Percentiles rank a stretch among this genome's conserved stretches.
These are phyloP conservation scores for Colletotrichum truncatum DNA, from an alignment of 2,329 filamentous ascomycete genomes.

Conservation along the genomic window DNA sequence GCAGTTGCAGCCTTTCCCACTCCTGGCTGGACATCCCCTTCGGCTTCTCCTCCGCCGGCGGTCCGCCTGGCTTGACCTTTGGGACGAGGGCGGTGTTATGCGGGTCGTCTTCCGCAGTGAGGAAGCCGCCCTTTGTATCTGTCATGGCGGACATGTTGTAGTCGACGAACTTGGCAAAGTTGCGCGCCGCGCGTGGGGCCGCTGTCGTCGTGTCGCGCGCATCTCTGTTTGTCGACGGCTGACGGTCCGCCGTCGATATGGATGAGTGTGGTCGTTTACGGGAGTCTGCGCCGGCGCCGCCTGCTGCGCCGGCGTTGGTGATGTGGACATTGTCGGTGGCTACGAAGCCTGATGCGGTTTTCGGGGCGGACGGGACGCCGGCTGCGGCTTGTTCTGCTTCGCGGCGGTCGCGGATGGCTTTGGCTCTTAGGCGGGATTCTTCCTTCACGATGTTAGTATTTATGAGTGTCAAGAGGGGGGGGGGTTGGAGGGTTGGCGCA, in stretches of 20 bases:
- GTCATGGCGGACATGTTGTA: constrained; percentile 99
- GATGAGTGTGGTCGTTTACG: constrained; percentile 78
- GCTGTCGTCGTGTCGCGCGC: constrained; percentile 62
- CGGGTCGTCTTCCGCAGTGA: constrained; percentile 91
- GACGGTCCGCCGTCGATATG: constrained; percentile 57
- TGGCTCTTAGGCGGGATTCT: constrained; percentile 86
- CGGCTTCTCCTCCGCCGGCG: constrained; percentile 71
- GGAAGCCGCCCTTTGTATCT: constrained; percentile 95
- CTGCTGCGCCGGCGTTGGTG: constrained; percentile 50
- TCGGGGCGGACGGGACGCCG: constrained; percentile 51
- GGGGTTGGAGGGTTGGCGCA: constrained; percentile 42
- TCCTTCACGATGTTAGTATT: constrained; percentile 63
- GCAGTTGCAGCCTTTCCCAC: constrained; percentile 86
- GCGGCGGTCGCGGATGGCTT: constrained; percentile 80
- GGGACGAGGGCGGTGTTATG: constrained; percentile 77
- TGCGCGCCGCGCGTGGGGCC: constrained; percentile 78
- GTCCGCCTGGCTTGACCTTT: constrained; percentile 45
- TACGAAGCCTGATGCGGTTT: constrained; percentile 75
- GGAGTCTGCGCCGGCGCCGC: constrained; percentile 42
- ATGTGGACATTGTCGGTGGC: constrained; percentile 71
- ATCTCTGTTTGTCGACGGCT: constrained; percentile 73
- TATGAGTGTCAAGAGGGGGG: background rate
- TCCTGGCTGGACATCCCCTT: constrained; percentile 89
- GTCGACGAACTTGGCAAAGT: constrained; percentile 94
- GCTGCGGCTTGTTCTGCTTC: constrained; percentile 68